Base-by-base conservation (phyloP, 306 rosid genomes). In the Purshia tridentata region DNA sequence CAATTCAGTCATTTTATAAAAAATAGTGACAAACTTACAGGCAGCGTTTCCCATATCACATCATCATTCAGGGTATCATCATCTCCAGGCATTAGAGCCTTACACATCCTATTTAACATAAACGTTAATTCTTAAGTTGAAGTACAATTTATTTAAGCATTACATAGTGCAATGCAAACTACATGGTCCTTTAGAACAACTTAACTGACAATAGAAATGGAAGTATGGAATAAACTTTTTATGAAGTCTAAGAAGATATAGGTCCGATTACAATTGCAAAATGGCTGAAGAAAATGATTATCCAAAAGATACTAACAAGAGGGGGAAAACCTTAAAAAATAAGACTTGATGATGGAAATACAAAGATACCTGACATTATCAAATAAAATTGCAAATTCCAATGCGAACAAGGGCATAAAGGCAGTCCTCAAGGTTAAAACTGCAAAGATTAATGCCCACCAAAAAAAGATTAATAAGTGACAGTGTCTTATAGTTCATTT, bases 31-130 rank as follows among this genome's bases (percentile, higher is more conserved):
- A 47, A 82, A 78, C 98, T 84, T 89, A 93, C 98, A 75, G 98
- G 98, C 81, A 93, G 97, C 23, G 97, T 93, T 83, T 91, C 91
- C 98, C 98, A 91, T 80, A 93, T 93, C 46, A 96, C 96, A 78
- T 93, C 98, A 41, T 91, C 97, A 0, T 81, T 91, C 86, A 88
- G 80, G 39, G 79, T 84, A 55, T 93, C 98, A 51, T 93, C 94
- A 46, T 93, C 98, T 50, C 98, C 90, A 72, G 98, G 98, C 89
- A 93, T 89, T 81, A 91, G 84, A 72, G 97, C 92, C 71, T 90
- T 86, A 70, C 98, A 91, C 98, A 91, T 93, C 92, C 98, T 93
- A 76, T 54, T 55, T 41, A 69, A 61, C 52, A 81, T 51, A 73
- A 63, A 48, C 52, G 74, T 29, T 62, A 62, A 76, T 61, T 82